Evolutionary conservation across 2,329 filamentous ascomycete genomes (phyloP).

Genomic region (Grosmannia serpens): DNA sequence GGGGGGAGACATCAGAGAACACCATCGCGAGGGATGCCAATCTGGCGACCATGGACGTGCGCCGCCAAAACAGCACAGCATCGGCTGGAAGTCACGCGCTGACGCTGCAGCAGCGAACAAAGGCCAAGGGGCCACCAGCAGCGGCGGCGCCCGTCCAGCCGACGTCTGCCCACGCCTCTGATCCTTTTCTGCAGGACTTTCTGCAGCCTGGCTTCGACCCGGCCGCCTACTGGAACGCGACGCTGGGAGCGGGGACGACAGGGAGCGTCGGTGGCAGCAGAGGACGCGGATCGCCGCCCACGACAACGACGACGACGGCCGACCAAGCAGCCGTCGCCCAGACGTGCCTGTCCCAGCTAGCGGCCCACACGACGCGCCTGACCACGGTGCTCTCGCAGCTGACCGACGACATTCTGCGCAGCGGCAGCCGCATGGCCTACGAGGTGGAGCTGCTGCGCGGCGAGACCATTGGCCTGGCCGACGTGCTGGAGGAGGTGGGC

Average conservation of each 20-base stretch:
- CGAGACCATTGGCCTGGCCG: slow-evolving; percentile 69
- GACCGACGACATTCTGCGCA: slow-evolving; percentile 88
- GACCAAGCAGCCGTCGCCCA: slow-evolving; percentile 68
- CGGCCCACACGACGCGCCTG: slow-evolving; percentile 74
- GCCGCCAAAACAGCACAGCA: slow-evolving; percentile 33
- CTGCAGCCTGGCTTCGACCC: slow-evolving; percentile 73
- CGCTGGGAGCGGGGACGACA: slow-evolving; percentile 29
- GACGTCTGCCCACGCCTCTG: slow-evolving; percentile 53
- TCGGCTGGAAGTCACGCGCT: slow-evolving; percentile 16
- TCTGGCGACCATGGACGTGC: slow-evolving; percentile 19
- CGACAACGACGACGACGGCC: slow-evolving; percentile 13
- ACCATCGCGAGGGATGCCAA: slow-evolving; percentile 29
- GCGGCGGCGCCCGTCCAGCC: slow-evolving; percentile 25
- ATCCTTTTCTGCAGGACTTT: slow-evolving; percentile 65
- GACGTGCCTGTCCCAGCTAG: slow-evolving; percentile 74
- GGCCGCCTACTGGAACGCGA: slow-evolving; percentile 72
- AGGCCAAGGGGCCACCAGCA: slow-evolving; percentile 21
- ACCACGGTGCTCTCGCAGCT: slow-evolving; percentile 74
- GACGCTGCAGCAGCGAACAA: slow-evolving; percentile 23
- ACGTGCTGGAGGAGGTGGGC: slow-evolving; percentile 60
- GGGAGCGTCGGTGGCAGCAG: not conserved
- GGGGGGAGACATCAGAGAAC: not conserved
- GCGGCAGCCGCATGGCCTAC: slow-evolving; percentile 79
- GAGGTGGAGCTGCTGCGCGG: slow-evolving; percentile 90
- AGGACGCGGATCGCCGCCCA: not conserved